Evolutionary conservation across 2,329 filamentous ascomycete genomes (phyloP).

Genomic region (Pyrenophora teres): DNA sequence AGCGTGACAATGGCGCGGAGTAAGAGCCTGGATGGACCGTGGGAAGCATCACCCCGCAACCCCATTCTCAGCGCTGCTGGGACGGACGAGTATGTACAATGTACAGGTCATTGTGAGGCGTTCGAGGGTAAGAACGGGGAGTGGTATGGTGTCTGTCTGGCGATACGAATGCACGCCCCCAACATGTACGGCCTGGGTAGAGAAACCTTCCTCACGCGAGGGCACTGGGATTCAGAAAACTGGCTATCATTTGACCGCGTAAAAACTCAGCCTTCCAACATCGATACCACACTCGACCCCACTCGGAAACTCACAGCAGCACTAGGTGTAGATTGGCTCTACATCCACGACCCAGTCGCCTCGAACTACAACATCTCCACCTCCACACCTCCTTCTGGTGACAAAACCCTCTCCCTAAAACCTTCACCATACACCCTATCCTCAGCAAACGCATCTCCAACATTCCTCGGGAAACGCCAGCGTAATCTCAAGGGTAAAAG

Average conservation of each 20-base stretch:
- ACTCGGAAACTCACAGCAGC: slow-evolving; percentile 1
- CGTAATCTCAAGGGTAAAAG: slow-evolving; percentile 12
- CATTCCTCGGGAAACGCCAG: slow-evolving; percentile 21
- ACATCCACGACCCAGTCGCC: slow-evolving; percentile 11
- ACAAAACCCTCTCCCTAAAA: background rate
- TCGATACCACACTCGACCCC: background rate
- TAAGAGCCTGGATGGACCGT: slow-evolving; percentile 14
- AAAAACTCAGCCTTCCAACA: background rate
- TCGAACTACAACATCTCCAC: slow-evolving; percentile 3
- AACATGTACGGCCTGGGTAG: slow-evolving; percentile 15
- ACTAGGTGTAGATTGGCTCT: slow-evolving; percentile 4
- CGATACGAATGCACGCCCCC: slow-evolving; percentile 2
- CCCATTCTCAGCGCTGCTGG: slow-evolving; percentile 13
- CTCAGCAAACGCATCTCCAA: slow-evolving; percentile 11
- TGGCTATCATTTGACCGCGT: slow-evolving; percentile 20
- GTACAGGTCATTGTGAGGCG: slow-evolving; percentile 19
- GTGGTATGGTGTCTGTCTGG: slow-evolving; percentile 24
- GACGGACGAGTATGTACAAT: slow-evolving; percentile 21
- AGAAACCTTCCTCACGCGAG: slow-evolving; percentile 18
- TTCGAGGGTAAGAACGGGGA: slow-evolving; percentile 16
- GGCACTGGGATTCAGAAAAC: slow-evolving; percentile 9
- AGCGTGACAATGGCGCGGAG: slow-evolving; percentile 19
- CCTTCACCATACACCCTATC: slow-evolving; percentile 9
- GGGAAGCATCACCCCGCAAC: slow-evolving; percentile 16
- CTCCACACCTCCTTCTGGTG: background rate